Base-by-base conservation (phyloP, 371 early-diverging fungal genomes). In the Apophysomyces trapeziformis region DNA sequence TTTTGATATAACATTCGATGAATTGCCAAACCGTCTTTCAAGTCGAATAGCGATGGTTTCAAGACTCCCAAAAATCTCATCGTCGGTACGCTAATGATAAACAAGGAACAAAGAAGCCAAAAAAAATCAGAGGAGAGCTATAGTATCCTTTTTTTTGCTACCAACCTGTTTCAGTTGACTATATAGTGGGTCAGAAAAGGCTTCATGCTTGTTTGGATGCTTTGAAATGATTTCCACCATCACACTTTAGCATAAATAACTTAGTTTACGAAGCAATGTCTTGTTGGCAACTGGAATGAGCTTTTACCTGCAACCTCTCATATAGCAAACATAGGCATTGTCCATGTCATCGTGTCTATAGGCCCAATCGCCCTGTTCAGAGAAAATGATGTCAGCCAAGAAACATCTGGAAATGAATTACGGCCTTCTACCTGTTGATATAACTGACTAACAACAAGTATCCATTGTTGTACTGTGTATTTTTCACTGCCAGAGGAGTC, bases 231-330 rank as follows among this genome's bases (percentile, higher is more conserved):
- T 68, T 58, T 75, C 73, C 6, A 70, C 58, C 58, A 75, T 61
- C 11, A 75, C 67, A 38, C 72, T 75, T 38, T 14, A 32, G 37
- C 11, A 32, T 5, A 57, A 26, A 26, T 26, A 2, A 26, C 2
- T 26, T 26, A 26, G 32, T 26, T 26, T 26, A 26, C 32, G 32
- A 26, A 26, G 32, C 32, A 26, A 26, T 26, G 2, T 26, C 2
- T 26, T 2, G 32, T 26, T 26, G 32, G 2, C 32, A 26, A 26
- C 32, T 26, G 32, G 32, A 26, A 26, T 26, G 7, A 41, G 14
- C 54, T 26, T 45, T 21, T 74, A 70, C 74, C 71, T 74, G 61
- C 74, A 70, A 14, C 76, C 76, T 59, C 70, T 63, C 61, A 72
- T 68, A 64, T 75, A 75, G 39, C 57, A 63, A 16, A 72, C 44